Conservation (phyloP, 1,284 basidiomycete species). For the Taiwanofungus camphoratus region DNA sequence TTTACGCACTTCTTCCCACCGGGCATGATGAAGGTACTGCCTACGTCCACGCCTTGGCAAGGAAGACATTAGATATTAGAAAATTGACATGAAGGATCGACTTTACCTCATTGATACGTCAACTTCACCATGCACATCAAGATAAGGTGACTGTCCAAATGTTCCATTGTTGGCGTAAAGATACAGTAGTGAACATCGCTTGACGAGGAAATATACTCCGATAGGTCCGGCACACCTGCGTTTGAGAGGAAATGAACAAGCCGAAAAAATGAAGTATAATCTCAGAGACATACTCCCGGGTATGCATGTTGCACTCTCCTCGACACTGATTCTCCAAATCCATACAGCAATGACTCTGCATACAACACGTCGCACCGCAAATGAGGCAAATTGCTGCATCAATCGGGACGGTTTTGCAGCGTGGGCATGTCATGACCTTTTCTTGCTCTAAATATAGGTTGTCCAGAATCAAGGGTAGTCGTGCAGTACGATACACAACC, state of each 20-base stretch:
- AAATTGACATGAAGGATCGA: neutral
- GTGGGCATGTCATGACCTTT: conserved; percentile 65
- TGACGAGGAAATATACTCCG: conserved; percentile 89
- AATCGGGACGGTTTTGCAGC: conserved; percentile 76
- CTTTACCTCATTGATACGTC: conserved; percentile 85
- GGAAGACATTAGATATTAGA: conserved; percentile 6
- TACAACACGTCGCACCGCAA: conserved; percentile 86
- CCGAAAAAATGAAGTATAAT: neutral
- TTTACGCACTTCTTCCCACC: conserved; percentile 91
- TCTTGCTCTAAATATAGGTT: conserved; percentile 73
- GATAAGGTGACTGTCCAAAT: conserved; percentile 86
- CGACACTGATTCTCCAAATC: conserved; percentile 62
- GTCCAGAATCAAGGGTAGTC: conserved; percentile 81
- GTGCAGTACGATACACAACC: conserved; percentile 78
- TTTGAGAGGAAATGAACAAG: conserved; percentile 3
- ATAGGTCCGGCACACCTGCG: conserved; percentile 83
- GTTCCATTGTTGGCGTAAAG: conserved; percentile 87
- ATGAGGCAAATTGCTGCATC: conserved; percentile 91
- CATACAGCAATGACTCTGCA: conserved; percentile 91
- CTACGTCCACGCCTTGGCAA: conserved; percentile 70
- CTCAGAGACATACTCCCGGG: conserved; percentile 73
- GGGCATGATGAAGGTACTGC: conserved; percentile 80
- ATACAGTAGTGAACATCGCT: conserved; percentile 89
- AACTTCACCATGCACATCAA: conserved; percentile 93
- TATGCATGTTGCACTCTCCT: conserved; percentile 94